Percentiles rank a stretch among this genome's conserved stretches.
phyloP scores from a whole-genome alignment of 2,329 filamentous ascomycete species.

The Phyllachora maydis region DNA sequence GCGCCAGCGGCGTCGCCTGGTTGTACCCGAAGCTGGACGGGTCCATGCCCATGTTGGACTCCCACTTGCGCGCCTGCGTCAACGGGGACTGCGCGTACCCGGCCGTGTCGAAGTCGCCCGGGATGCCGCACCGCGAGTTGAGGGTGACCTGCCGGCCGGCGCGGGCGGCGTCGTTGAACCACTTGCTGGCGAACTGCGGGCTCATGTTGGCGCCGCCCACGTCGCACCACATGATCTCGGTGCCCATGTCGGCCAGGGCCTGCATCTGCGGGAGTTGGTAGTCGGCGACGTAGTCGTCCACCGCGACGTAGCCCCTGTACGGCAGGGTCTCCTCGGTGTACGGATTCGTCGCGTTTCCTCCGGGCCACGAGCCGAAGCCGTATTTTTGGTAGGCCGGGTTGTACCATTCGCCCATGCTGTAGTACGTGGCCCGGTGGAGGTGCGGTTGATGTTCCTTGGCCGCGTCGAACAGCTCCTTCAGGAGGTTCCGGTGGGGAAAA shows the following conservation, averaged over 20 bases:
- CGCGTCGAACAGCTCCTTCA: constrained; percentile 21
- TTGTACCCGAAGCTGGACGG: constrained; percentile 39
- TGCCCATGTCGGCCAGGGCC: constrained; percentile 14
- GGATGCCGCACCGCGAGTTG: constrained; percentile 33
- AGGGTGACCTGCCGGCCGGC: constrained; percentile 27
- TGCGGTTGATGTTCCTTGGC: constrained; percentile 17
- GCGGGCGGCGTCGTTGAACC: constrained; percentile 17
- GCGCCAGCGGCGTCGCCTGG: constrained; percentile 22
- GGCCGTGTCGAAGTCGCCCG: constrained; percentile 36
- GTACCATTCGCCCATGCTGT: constrained; percentile 26
- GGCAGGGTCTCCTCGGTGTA: constrained; percentile 18
- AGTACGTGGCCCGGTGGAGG: constrained; percentile 22
- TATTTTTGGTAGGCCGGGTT: constrained; percentile 21
- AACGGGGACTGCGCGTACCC: constrained; percentile 30
- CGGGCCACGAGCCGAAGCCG: constrained; percentile 18
- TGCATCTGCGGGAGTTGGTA: constrained; percentile 25
- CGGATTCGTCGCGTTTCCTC: constrained; percentile 17
- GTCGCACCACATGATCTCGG: constrained; percentile 29
- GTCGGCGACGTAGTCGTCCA: constrained; percentile 18
- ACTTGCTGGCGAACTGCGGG: constrained; percentile 16
- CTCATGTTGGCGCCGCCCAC: constrained; percentile 20
- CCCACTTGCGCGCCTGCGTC: constrained; percentile 34
- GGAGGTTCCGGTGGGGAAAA: constrained; percentile 17
- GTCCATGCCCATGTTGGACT: constrained; percentile 37
- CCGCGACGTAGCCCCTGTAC: constrained; percentile 18